Conservation (phyloP, 2,329 filamentous ascomycete species). For the Harringtonia lauricola region DNA sequence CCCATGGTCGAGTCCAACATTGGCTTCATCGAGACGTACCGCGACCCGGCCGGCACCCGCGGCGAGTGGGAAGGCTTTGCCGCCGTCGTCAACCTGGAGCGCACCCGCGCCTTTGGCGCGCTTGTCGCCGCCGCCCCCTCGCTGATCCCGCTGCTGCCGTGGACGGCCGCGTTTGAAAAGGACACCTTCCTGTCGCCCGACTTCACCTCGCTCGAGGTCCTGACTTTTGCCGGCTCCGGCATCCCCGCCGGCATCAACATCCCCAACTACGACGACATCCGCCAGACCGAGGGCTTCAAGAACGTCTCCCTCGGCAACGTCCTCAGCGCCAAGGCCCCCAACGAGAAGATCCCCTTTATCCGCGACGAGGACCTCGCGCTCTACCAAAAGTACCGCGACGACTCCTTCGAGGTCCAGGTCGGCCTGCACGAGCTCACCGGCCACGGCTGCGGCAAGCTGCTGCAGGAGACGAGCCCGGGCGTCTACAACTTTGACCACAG, state of each 20-base stretch:
- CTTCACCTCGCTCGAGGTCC: constrained; percentile 87
- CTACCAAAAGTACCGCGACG: constrained; percentile 74
- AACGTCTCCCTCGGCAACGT: constrained; percentile 92
- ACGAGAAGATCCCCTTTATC: constrained; percentile 90
- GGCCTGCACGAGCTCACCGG: constrained; percentile 81
- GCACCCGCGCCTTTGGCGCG: constrained; percentile 76
- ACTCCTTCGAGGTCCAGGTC: constrained; percentile 89
- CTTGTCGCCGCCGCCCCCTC: constrained; percentile 71
- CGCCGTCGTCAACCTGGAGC: constrained; percentile 77
- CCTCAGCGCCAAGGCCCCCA: constrained; percentile 77
- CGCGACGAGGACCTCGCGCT: constrained; percentile 63
- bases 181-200: constrained; percentile 92
- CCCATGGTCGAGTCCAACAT: constrained; percentile 72
- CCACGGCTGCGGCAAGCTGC: constrained; percentile 85
- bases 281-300: constrained; percentile 80
- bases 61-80: constrained; percentile 83
- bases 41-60: constrained; percentile 69
- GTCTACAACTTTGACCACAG: constrained; percentile 79
- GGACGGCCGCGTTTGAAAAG: constrained; percentile 84
- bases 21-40: constrained; percentile 78
- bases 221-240: constrained; percentile 64
- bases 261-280: constrained; percentile 64
- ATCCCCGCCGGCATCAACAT: constrained; percentile 61
- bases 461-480: constrained; percentile 77
- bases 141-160: constrained; percentile 83